Percentiles rank a stretch among this genome's conserved stretches.
Evolutionary conservation across 2,329 filamentous ascomycete genomes (phyloP).

Genomic region (Madurella fahalii): DNA sequence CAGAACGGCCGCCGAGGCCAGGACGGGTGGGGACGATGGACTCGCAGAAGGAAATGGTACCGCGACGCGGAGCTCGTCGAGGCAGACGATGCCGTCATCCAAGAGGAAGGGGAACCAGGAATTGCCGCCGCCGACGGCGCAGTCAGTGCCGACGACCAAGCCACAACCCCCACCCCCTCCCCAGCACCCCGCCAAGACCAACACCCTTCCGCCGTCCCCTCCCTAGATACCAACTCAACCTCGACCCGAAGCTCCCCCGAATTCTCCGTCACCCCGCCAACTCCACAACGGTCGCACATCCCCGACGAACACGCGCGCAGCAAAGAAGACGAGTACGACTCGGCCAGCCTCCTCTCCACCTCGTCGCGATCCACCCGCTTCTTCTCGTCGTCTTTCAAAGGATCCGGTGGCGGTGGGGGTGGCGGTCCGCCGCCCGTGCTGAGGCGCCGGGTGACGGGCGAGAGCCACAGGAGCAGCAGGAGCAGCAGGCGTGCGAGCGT

Average conservation of each 20-base stretch:
- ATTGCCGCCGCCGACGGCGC: conserved; percentile 35
- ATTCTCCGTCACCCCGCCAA: conserved; percentile 1
- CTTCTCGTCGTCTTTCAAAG: conserved; percentile 12
- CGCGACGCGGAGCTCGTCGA: conserved; percentile 95
- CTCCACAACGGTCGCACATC: neutral
- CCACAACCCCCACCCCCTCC: neutral
- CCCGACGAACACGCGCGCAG: neutral
- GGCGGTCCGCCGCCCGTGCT: conserved; percentile 34
- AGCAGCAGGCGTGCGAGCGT: conserved; percentile 26
- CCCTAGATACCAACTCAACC: conserved; percentile 6
- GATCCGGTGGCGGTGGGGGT: too few species aligned
- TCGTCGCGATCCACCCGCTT: conserved; percentile 45
- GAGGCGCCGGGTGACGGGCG: conserved; percentile 37
- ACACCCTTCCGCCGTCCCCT: conserved; percentile 6
- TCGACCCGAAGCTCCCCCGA: neutral
- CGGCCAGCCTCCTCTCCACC: conserved; percentile 44
- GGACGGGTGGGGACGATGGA: conserved; percentile 94
- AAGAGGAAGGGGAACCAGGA: conserved; percentile 17
- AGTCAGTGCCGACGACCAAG: conserved; percentile 35
- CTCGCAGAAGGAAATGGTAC: conserved; percentile 89
- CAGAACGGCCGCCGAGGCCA: conserved; percentile 76
- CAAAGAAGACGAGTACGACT: conserved; percentile 35
- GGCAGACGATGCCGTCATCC: conserved; percentile 36
- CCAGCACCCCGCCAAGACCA: neutral
- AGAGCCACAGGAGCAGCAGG: conserved; percentile 17